Percentiles rank a stretch among this genome's conserved stretches.
Evolutionary conservation across 768 basidiomycete genomes (phyloP).

Genomic region (Albatrellus ellisii): DNA sequence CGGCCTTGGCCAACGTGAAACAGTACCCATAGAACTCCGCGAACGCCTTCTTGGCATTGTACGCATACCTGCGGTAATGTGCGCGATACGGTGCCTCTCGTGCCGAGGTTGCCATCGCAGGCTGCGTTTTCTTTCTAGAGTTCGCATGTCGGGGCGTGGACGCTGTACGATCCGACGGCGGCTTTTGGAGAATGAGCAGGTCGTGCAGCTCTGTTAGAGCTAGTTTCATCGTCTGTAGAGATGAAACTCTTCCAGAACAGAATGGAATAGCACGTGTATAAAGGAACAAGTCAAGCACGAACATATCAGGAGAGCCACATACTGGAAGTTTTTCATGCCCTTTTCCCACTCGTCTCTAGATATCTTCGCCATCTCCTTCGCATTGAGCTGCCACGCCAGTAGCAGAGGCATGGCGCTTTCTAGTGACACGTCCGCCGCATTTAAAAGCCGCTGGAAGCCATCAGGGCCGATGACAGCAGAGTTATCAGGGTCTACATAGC

Average conservation of each 20-base stretch:
- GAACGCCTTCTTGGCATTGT: slow-evolving; percentile 40
- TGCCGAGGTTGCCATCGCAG: too few species aligned
- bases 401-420: slow-evolving; percentile 64
- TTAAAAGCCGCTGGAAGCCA: slow-evolving; percentile 60
- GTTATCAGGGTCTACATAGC: slow-evolving; percentile 42
- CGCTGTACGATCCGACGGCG: slow-evolving; percentile 18
- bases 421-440: slow-evolving; percentile 54
- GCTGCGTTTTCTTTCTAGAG: slow-evolving; percentile 21
- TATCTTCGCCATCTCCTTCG: slow-evolving; percentile 63
- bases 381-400: slow-evolving; percentile 61
- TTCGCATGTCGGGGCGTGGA: slow-evolving; percentile 15
- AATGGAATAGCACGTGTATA: too few species aligned
- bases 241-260: slow-evolving; percentile 44
- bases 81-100: slow-evolving; percentile 38
- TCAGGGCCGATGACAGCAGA: slow-evolving; percentile 51
- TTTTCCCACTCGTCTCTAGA: slow-evolving; percentile 57
- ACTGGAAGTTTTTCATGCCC: slow-evolving; percentile 36
- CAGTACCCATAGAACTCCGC: slow-evolving; percentile 56
- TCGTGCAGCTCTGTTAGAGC: slow-evolving; percentile 50
- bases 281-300: slow-evolving; percentile 5
- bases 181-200: slow-evolving; percentile 39
- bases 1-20: slow-evolving; percentile 57
- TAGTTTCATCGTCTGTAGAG: slow-evolving; percentile 32
- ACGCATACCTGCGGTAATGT: slow-evolving; percentile 35
- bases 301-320: slow-evolving; percentile 14